Base-by-base conservation (phyloP, 306 rosid species). In the Cucurbita maxima region DNA sequence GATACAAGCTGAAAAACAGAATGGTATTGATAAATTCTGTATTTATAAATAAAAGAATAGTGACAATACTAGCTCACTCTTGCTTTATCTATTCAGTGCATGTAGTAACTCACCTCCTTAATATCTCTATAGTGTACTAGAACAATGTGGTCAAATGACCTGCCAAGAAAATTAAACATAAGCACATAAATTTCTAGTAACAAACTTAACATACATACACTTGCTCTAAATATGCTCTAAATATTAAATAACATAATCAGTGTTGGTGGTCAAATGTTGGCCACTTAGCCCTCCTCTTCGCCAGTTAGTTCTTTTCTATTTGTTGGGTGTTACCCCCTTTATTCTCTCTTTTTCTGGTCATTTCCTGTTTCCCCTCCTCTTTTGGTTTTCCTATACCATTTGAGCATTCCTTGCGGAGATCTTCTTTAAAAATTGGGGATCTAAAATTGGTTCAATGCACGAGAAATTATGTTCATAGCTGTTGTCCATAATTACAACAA, bases 81-180 rank as follows among this genome's bases (percentile, higher is more conserved):
- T 44, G 70, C 45, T 45, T 58, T 40, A 58, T 79, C 82, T 76
- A 74, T 45, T 59, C 55, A 71, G 67, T 67, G 74, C 74, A 67
- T 72, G 22, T 55, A 67, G 72, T 76, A 77, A 80, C 87, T 87
- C 80, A 91, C 99, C 96, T 88, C 88, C 72, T 76, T 84, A 66
- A 84, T 89, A 55, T 91, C 90, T 82, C 97, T 88, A 79, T 95
- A 95, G 81, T 95, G 99, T 60, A 95, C 99, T 37, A 95, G 92
- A 84, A 91, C 99, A 75, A 95, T 78, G 84, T 95, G 97, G 58
- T 95, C 99, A 78, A 62, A 85, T 76, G 85, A 85, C 88, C 99
- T 95, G 96, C 72, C 57, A 87, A 73, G 75, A 78, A 71, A 76
- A 77, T 70, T 43, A 82, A 71, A 58, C 37, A 14, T 61, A 69